Percentiles rank a stretch among this genome's conserved stretches.
These are phyloP conservation scores for Cyberlindnera galapagoensis DNA, from an alignment of 805 yeast species.

Conservation along the genomic window DNA sequence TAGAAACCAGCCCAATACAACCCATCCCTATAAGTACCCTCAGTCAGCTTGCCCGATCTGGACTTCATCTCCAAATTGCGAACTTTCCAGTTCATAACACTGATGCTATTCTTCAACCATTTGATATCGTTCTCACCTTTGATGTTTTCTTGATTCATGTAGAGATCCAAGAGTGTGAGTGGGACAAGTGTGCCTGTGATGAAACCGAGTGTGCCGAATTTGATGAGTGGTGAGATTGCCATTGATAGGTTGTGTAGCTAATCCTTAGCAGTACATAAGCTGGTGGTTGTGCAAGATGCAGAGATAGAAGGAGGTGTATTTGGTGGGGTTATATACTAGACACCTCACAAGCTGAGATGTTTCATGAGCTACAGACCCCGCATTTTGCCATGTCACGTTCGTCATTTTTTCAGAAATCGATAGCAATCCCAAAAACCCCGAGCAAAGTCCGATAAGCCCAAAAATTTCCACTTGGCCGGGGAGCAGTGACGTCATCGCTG, in stretches of 20 bases:
- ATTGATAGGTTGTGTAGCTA: too few relatives aligned
- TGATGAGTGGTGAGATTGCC: conserved; percentile 10
- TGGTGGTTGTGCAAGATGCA: too few relatives aligned
- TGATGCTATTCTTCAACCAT: conserved; percentile 18
- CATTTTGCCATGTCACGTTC: conserved; percentile 6
- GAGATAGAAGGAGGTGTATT: too few relatives aligned
- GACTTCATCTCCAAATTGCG: conserved; percentile 8
- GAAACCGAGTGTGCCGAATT: conserved; percentile 21
- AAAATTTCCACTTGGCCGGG: too few relatives aligned
- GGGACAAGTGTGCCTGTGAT: conserved; percentile 21
- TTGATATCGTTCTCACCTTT: conserved; percentile 17
- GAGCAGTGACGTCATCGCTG: too few relatives aligned
- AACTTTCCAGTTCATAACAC: conserved; percentile 17
- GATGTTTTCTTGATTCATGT: conserved; percentile 15
- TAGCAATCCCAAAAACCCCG: too few relatives aligned
- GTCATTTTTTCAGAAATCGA: too few relatives aligned
- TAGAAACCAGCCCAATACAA: conserved; percentile 27
- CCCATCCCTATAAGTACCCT: conserved; percentile 21
- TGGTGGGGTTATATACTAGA: too few relatives aligned
- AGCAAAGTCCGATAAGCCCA: too few relatives aligned
- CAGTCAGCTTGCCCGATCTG: neutral
- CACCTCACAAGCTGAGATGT: too few relatives aligned
- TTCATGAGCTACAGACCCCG: too few relatives aligned
- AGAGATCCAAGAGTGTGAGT: conserved; percentile 16
- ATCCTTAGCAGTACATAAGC: too few relatives aligned